Conservation (phyloP, 768 basidiomycete genomes). For the Boletus rubroflammeus region DNA sequence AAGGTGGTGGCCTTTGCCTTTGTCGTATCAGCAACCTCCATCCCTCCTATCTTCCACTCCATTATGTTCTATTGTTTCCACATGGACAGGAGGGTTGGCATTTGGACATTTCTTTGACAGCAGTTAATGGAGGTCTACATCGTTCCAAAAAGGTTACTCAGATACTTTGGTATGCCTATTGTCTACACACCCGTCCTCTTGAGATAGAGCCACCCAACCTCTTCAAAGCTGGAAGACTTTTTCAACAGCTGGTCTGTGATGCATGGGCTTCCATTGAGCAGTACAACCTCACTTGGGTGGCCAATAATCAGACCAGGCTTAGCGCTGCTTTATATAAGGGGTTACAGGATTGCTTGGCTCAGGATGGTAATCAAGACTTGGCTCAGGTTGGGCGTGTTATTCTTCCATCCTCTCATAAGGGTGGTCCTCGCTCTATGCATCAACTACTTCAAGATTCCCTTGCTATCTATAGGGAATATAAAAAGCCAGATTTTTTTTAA, state of each 20-base stretch:
- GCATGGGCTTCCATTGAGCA: conserved; percentile 45
- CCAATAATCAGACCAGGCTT: conserved; percentile 33
- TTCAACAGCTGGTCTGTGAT: conserved; percentile 47
- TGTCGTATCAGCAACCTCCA: not conserved
- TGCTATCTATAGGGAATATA: conserved; percentile 38
- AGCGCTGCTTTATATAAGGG: conserved; percentile 36
- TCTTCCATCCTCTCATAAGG: conserved; percentile 40
- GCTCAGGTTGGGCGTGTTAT: too few species aligned
- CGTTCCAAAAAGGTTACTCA: conserved; percentile 27
- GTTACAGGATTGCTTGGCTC: conserved; percentile 28
- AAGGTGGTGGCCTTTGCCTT: conserved; percentile 20
- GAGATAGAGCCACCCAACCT: conserved; percentile 23
- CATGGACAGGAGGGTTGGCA: conserved; percentile 39
- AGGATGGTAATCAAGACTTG: conserved; percentile 25
- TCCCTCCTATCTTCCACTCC: not conserved
- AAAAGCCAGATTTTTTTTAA: conserved; percentile 46
- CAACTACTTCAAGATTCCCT: conserved; percentile 41
- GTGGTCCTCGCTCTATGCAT: too few species aligned
- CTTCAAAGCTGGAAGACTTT: conserved; percentile 36
- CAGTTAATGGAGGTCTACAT: not conserved
- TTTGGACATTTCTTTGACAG: conserved; percentile 13
- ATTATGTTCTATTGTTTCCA: conserved; percentile 37
- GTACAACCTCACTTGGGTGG: conserved; percentile 32
- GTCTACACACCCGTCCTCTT: conserved; percentile 21
- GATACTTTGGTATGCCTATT: conserved; percentile 31